Evolutionary conservation across 257 asterid genomes (phyloP).

Genomic region (Paulownia fortunei): DNA sequence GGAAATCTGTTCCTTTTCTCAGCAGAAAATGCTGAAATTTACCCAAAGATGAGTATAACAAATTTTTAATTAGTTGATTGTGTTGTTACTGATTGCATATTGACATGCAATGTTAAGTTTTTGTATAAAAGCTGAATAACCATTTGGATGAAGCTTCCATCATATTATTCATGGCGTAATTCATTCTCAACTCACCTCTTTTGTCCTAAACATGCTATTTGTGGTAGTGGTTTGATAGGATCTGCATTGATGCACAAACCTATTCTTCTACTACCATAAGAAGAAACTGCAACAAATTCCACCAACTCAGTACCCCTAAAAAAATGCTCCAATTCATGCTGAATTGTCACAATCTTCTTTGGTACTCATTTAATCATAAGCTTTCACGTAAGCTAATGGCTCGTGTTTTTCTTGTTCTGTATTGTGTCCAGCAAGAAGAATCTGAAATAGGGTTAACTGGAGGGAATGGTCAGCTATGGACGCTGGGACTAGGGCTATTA

Average conservation of each 20-base stretch:
- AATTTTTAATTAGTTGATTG: neutral
- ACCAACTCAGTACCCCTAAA: neutral
- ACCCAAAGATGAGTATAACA: neutral
- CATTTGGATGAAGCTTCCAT: no score
- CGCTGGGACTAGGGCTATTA: slow-evolving; percentile 81
- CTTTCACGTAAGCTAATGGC: neutral
- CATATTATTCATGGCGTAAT: no score
- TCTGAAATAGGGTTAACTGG: slow-evolving; percentile 65
- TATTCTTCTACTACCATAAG: neutral
- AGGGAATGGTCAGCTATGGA: slow-evolving; percentile 75
- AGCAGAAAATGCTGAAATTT: neutral
- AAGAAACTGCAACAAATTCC: slow-evolving; percentile 5
- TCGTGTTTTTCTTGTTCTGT: slow-evolving; percentile 9
- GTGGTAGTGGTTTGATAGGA: no score
- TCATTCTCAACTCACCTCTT: no score
- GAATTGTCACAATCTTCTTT: neutral
- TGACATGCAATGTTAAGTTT: neutral
- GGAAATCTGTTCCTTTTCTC: neutral
- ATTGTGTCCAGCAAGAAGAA: slow-evolving; percentile 76
- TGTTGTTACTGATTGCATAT: neutral
- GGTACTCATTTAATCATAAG: neutral
- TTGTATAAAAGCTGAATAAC: no score
- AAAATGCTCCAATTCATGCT: neutral
- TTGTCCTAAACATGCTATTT: neutral
- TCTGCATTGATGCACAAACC: neutral